Evolutionary conservation across 106 monocot species (phyloP).

Genomic region (Xerophyta viscosa): DNA sequence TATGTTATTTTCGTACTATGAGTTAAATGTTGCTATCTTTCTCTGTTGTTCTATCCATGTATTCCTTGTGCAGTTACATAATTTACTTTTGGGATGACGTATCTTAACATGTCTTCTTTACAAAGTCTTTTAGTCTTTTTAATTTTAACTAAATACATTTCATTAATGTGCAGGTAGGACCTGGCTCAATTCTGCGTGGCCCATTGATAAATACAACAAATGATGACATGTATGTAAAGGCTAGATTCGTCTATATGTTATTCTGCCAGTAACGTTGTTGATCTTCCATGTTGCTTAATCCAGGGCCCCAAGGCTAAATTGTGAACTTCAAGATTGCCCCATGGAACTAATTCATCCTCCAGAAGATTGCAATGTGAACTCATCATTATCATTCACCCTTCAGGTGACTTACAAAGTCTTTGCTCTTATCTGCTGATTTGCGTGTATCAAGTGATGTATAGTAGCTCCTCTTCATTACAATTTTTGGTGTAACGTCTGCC

Average conservation of each 20-base stretch:
- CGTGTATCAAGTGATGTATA: too few relatives aligned
- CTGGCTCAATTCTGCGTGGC: constrained; percentile 85
- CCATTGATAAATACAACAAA: constrained; percentile 61
- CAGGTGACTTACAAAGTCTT: constrained; percentile 38
- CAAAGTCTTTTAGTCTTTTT: neutral
- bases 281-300: constrained; percentile 1
- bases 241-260: constrained; percentile 2
- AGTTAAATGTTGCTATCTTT: too few relatives aligned
- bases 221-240: constrained; percentile 69
- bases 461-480: too few relatives aligned
- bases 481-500: too few relatives aligned
- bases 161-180: constrained; percentile 65
- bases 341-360: constrained; percentile 87
- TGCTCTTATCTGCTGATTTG: neutral
- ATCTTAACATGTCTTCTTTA: too few relatives aligned
- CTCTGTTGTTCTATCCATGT: too few relatives aligned
- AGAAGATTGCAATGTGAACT: constrained; percentile 96
- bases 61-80: too few relatives aligned
- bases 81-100: too few relatives aligned
- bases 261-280: neutral
- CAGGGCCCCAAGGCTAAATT: constrained; percentile 85
- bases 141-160: neutral
- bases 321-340: constrained; percentile 68
- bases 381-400: constrained; percentile 88
- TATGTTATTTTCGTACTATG: too few relatives aligned